Evolutionary conservation across 306 rosid species (phyloP), one percentile per base, ranked within the genome.

Genomic region (Lathyrus oleraceus): DNA sequence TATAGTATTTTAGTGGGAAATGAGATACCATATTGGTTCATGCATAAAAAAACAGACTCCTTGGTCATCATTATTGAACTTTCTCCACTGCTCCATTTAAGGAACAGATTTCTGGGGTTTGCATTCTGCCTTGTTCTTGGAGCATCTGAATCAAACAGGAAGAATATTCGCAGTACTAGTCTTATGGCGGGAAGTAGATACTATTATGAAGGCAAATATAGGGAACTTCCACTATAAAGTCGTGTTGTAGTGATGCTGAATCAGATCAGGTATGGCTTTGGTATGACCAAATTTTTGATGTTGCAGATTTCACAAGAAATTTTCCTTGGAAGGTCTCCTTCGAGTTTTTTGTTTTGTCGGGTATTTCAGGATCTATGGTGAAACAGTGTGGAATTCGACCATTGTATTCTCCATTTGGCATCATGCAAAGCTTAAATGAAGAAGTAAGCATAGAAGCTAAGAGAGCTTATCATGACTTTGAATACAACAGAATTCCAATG

Each of bases 221-320:
- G 4, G 68, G 68, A 39, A 62, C 51, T 19, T 62, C 17, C 51
- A 40, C 39, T 20, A 12, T 39, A 0, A 62, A 39, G 35, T 62
- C 68, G 19, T 62, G 11, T 39, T 17, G 11, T 11, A 38, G n/a
- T 40, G 68, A 39, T 62, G 51, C 68, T 11, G 5, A 6, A 20
- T 40, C 32, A 62, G 68, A 62, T 11, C 68, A 62, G 51, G 10
- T 62, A 21, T 62, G 49, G 68, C 49, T 62, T 40, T 62, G 68
- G 68, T 62, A 62, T 19, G 68, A 62, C 51, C 45, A 20, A 12
- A 28, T 25, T 35, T 20, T 39, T 10, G 5, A 4, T 9, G 48
- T 10, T 16, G 10, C 5, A 12, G 0, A 35, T 0, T 3, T 28
- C 32, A 28, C 1, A 17, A 16, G 15, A 4, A 5, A 1, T 10